A percentile compares a stretch with the other conserved stretches of the same genome.
Conservation (phyloP, 768 basidiomycete genomes). For the Macrocybe gigantea region DNA sequence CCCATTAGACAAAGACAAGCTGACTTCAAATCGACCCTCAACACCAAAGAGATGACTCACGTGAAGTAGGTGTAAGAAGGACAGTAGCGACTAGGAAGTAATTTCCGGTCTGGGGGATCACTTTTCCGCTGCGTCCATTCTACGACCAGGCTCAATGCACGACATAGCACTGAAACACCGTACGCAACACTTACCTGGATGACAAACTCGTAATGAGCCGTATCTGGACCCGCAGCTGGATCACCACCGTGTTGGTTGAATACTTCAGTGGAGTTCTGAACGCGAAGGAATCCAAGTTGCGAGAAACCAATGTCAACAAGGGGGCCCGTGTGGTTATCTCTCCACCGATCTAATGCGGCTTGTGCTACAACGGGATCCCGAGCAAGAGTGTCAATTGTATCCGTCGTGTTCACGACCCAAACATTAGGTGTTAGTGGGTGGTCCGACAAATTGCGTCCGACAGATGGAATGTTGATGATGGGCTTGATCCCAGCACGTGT, state of each 20-base stretch:
- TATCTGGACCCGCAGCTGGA: constrained; percentile 14
- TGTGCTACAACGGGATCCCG: constrained; percentile 2
- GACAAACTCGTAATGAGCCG: constrained; percentile 17
- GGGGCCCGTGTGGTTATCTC: constrained; percentile 9
- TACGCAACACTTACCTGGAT: background rate
- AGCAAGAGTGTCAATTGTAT: constrained; percentile 3
- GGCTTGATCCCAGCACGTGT: constrained; percentile 14
- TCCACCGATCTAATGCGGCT: constrained; percentile 9
- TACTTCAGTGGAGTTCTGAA: constrained; percentile 6
- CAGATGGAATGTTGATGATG: constrained; percentile 18
- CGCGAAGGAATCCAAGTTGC: constrained; percentile 15
- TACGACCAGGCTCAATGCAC: background rate
- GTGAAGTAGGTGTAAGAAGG: constrained; percentile 11
- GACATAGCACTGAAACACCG: background rate
- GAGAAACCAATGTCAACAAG: constrained; percentile 5
- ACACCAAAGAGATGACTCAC: background rate
- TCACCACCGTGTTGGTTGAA: constrained; percentile 8
- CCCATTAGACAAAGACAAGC: constrained; percentile 5
- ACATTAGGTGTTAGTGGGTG: constrained; percentile 12
- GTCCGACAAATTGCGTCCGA: constrained; percentile 23
- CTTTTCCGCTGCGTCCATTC: constrained; percentile 5
- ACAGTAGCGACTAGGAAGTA: constrained; percentile 1
- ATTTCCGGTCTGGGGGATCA: constrained; percentile 2
- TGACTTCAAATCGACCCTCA: background rate
- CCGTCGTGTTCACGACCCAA: constrained; percentile 10